phyloP scores from a whole-genome alignment of 2,329 filamentous ascomycete genomes.

The Eurotiales sp. region DNA sequence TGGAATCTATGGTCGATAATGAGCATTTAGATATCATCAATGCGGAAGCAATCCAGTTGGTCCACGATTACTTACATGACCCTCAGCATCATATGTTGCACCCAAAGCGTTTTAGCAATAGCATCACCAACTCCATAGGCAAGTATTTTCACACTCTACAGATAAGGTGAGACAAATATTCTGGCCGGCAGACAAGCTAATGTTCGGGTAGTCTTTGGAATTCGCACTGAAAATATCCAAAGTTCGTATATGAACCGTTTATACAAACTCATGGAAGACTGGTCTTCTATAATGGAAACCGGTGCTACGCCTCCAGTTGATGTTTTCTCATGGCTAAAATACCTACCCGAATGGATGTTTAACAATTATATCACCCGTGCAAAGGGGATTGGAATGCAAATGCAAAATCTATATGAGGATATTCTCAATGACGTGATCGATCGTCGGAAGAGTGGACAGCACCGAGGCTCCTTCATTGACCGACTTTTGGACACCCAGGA shows the following conservation, averaged over 20 bases:
- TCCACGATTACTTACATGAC: constrained; percentile 41
- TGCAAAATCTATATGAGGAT: not conserved
- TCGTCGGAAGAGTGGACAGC: constrained; percentile 18
- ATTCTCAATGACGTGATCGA: not conserved
- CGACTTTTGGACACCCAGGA: constrained; percentile 43
- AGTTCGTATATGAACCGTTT: constrained; percentile 36
- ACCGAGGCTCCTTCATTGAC: constrained; percentile 36
- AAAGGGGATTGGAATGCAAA: not conserved
- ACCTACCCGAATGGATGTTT: constrained; percentile 40
- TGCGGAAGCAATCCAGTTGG: constrained; percentile 48
- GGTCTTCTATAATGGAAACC: constrained; percentile 44
- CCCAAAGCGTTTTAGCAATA: constrained; percentile 48
- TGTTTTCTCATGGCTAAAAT: constrained; percentile 43
- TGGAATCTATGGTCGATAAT: constrained; percentile 43
- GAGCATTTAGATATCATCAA: constrained; percentile 42
- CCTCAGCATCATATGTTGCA: constrained; percentile 47
- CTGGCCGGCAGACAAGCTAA: not conserved
- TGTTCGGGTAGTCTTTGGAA: constrained; percentile 10
- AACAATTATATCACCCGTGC: constrained; percentile 39
- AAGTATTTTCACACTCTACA: not conserved
- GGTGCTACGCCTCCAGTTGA: constrained; percentile 51
- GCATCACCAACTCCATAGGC: constrained; percentile 43
- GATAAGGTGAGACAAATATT: no score
- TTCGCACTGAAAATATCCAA: constrained; percentile 29
- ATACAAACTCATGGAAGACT: constrained; percentile 43